Evolutionary conservation across 1,284 basidiomycete genomes (phyloP).

Genomic region (Retiboletus flavoniger): DNA sequence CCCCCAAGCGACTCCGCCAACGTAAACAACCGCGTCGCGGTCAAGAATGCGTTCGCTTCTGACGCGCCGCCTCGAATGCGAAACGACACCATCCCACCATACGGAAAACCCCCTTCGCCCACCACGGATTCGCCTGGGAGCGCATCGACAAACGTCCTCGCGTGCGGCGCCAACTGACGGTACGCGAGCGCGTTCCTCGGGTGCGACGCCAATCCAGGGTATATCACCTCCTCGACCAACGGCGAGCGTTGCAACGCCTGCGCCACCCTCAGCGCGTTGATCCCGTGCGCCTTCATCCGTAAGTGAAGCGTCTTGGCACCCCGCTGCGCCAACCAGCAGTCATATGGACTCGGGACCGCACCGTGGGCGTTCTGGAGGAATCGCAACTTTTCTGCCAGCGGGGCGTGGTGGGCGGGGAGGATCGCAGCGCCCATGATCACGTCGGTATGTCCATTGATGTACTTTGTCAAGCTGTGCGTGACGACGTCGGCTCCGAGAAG

Average conservation of each 20-base stretch:
- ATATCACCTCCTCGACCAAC: slow-evolving; percentile 76
- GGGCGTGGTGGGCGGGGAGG: slow-evolving; percentile 56
- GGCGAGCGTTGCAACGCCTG: slow-evolving; percentile 57
- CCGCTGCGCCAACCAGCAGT: slow-evolving; percentile 89
- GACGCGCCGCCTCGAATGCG: slow-evolving; percentile 56
- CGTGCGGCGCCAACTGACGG: slow-evolving; percentile 65
- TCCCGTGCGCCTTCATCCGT: slow-evolving; percentile 84
- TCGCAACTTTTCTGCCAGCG: slow-evolving; percentile 56
- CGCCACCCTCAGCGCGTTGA: slow-evolving; percentile 80
- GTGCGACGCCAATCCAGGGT: slow-evolving; percentile 76
- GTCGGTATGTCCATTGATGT: slow-evolving; percentile 92
- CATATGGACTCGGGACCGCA: slow-evolving; percentile 84
- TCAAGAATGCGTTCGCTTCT: slow-evolving; percentile 72
- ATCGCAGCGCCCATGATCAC: slow-evolving; percentile 86
- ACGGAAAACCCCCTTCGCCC: slow-evolving; percentile 65
- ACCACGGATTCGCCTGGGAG: slow-evolving; percentile 27
- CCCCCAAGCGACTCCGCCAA: slow-evolving; percentile 91
- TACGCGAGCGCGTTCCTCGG: slow-evolving; percentile 63
- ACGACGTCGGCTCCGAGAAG: slow-evolving; percentile 84
- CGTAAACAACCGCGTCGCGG: slow-evolving; percentile 68
- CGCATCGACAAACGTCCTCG: slow-evolving; percentile 62
- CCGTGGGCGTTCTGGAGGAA: slow-evolving; percentile 95
- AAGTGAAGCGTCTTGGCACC: slow-evolving; percentile 90
- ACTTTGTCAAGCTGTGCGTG: slow-evolving; percentile 83
- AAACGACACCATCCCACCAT: slow-evolving; percentile 84